These are phyloP conservation scores for Camellia granthamiana DNA, from an alignment of 148 eudicot genomes.

Conservation along the genomic window DNA sequence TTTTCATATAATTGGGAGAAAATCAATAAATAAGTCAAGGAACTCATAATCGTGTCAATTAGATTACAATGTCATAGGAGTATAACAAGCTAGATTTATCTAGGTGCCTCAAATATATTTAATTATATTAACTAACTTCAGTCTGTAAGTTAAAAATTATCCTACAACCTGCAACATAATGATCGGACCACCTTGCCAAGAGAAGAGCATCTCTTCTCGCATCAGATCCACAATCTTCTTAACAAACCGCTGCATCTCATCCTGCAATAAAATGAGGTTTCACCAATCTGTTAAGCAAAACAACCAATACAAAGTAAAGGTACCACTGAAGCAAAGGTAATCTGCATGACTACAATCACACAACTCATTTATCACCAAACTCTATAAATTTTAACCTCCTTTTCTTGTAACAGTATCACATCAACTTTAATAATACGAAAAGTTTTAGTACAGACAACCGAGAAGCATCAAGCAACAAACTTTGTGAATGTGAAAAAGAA, in stretches of 20 bases:
- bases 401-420: no score
- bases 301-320: background rate
- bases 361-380: no score
- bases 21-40: background rate
- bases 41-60: background rate
- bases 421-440: no score
- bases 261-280: slow-evolving; percentile 43
- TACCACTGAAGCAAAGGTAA: no score
- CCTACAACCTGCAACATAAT: slow-evolving; percentile 82
- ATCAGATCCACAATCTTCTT: slow-evolving; percentile 86
- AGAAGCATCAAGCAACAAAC: no score
- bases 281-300: background rate
- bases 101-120: background rate
- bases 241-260: slow-evolving; percentile 87
- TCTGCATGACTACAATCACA: no score
- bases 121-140: background rate
- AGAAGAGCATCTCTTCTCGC: slow-evolving; percentile 73
- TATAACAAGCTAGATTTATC: background rate
- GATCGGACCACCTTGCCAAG: slow-evolving; percentile 99
- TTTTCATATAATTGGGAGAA: background rate
- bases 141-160: background rate
- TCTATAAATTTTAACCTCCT: no score
- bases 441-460: no score
- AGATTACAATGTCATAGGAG: background rate
- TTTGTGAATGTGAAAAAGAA: no score